Percentiles rank a stretch among this genome's conserved stretches.
phyloP scores from a whole-genome alignment of 2,329 filamentous ascomycete species.

The Albifimbria verrucaria region DNA sequence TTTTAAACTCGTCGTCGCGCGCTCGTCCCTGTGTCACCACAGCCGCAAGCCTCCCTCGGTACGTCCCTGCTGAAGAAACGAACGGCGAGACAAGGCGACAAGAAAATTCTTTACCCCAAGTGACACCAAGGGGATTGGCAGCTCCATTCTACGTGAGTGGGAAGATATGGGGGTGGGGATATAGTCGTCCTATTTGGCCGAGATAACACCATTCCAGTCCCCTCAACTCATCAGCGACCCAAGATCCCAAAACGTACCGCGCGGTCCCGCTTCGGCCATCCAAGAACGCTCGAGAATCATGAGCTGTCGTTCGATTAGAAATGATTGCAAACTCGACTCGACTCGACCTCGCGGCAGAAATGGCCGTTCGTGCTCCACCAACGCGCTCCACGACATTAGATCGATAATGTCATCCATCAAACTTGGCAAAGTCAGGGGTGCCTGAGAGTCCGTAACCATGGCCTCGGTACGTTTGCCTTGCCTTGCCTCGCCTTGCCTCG shows the following conservation, averaged over 20 bases:
- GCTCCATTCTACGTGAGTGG: neutral
- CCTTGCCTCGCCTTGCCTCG: too few species aligned
- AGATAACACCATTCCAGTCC: neutral
- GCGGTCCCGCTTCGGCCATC: neutral
- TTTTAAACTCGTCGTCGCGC: neutral
- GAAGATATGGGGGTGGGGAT: neutral
- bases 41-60: neutral
- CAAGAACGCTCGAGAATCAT: neutral
- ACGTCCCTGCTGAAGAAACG: neutral
- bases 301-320: neutral
- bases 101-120: neutral
- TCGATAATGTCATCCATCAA: neutral
- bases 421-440: too few species aligned
- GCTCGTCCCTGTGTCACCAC: neutral
- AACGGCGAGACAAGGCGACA: neutral
- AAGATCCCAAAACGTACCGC: neutral
- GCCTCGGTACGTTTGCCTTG: neutral
- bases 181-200: neutral
- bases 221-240: neutral
- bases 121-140: neutral
- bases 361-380: neutral
- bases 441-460: neutral
- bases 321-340: neutral
- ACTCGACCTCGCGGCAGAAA: neutral
- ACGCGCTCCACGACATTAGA: neutral